Conservation (phyloP, 2,329 filamentous ascomycete genomes). For the Xylaria sp. region DNA sequence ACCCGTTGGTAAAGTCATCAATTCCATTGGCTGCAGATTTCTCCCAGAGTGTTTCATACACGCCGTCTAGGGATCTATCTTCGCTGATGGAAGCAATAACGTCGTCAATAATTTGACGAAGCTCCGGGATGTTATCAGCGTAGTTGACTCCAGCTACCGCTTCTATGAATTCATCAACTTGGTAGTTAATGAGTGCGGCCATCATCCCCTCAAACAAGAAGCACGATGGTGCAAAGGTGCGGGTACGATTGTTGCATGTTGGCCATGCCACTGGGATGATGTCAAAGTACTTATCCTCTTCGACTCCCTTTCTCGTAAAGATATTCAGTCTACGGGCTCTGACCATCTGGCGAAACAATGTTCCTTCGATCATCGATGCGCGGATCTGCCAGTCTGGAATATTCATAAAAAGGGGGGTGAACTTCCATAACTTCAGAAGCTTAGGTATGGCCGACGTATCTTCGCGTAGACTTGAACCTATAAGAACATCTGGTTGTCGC, state of each 20-base stretch:
- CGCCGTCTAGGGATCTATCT: not conserved
- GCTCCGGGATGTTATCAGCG: conserved; percentile 10
- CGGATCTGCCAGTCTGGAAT: conserved; percentile 31
- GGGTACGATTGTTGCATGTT: conserved; percentile 28
- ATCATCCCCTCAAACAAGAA: conserved; percentile 39
- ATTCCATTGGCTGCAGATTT: conserved; percentile 17
- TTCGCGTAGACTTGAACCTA: conserved; percentile 19
- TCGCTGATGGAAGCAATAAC: conserved; percentile 14
- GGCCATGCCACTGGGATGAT: conserved; percentile 40
- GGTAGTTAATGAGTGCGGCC: conserved; percentile 33
- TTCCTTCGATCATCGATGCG: conserved; percentile 25
- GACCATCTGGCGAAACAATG: conserved; percentile 29
- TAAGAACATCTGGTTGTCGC: not conserved
- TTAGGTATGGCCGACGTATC: conserved; percentile 6
- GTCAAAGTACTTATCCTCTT: conserved; percentile 39
- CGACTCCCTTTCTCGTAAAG: conserved; percentile 32
- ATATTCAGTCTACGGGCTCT: conserved; percentile 27
- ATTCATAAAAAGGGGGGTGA: conserved; percentile 25
- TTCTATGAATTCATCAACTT: conserved; percentile 40
- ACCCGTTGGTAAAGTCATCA: not conserved
- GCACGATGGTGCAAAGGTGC: conserved; percentile 23
- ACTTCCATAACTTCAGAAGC: conserved; percentile 11
- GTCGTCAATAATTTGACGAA: conserved; percentile 27
- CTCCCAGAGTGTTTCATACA: conserved; percentile 6
- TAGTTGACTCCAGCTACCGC: conserved; percentile 18